phyloP scores from a whole-genome alignment of 352 stramenopile genomes.

The Globisporangium uncinulatum region DNA sequence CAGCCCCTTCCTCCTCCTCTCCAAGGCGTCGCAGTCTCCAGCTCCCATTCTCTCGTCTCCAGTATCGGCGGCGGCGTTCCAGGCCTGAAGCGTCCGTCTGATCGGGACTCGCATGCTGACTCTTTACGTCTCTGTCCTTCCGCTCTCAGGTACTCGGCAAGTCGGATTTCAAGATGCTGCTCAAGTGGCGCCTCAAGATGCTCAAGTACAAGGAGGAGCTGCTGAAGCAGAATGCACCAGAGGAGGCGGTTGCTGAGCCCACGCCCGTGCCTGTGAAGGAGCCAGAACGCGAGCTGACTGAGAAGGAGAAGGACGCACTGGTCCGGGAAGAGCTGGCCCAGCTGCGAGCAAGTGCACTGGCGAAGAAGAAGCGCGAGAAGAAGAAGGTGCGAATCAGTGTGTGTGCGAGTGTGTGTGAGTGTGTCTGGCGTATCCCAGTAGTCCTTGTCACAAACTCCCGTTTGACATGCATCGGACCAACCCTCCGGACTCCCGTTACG shows the following conservation, averaged over 20 bases:
- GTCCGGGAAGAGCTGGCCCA: constrained; percentile 83
- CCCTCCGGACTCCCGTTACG: constrained; percentile 89
- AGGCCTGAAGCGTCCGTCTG: not conserved
- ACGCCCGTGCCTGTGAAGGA: constrained; percentile 12
- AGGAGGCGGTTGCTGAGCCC: constrained; percentile 21
- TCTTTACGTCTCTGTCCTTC: not conserved
- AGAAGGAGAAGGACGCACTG: constrained; percentile 77
- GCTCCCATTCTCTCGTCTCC: constrained; percentile 2
- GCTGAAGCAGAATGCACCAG: constrained; percentile 46
- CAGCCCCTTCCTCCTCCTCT: not conserved
- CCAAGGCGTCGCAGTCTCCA: not conserved
- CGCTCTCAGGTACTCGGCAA: constrained; percentile 97
- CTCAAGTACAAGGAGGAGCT: constrained; percentile 81
- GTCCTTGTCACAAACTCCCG: constrained; percentile 72
- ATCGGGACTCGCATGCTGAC: not conserved
- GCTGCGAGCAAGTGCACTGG: constrained; percentile 60
- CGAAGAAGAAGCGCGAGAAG: constrained; percentile 89
- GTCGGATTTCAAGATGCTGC: constrained; percentile 94
- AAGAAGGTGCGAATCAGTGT: constrained; percentile 70
- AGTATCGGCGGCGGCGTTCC: not conserved
- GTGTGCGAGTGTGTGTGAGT: constrained; percentile 15
- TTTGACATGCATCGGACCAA: constrained; percentile 88
- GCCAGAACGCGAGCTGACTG: constrained; percentile 53
- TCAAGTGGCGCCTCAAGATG: constrained; percentile 97
- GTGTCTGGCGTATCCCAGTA: constrained; percentile 79